phyloP scores from a whole-genome alignment of 306 rosid genomes.

The Nissolia schottii region DNA sequence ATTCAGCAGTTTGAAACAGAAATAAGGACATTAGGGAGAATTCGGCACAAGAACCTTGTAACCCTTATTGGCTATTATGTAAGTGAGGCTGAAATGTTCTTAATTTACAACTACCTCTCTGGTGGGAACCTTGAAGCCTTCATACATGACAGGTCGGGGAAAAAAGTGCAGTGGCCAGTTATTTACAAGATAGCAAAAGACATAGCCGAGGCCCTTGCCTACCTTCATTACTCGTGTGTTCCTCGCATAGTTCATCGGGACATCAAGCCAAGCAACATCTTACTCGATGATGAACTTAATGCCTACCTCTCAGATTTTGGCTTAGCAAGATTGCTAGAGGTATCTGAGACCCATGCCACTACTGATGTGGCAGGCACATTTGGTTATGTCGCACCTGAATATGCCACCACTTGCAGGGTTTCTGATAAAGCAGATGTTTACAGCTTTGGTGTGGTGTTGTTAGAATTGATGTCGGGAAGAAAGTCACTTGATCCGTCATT shows the following conservation, averaged over 20 bases:
- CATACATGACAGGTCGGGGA: slow-evolving; percentile 49
- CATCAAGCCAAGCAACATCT: slow-evolving; percentile 77
- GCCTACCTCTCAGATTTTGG: slow-evolving; percentile 71
- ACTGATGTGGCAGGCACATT: slow-evolving; percentile 75
- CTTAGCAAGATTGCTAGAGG: slow-evolving; percentile 63
- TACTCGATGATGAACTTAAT: slow-evolving; percentile 55
- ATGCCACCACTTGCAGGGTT: slow-evolving; percentile 68
- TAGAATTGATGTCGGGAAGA: slow-evolving; percentile 63
- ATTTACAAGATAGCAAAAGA: slow-evolving; percentile 58
- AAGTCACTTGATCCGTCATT: slow-evolving; percentile 69
- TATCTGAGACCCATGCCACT: slow-evolving; percentile 72
- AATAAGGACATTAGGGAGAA: slow-evolving; percentile 62
- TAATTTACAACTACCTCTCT: slow-evolving; percentile 64
- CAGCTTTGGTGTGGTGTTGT: slow-evolving; percentile 65
- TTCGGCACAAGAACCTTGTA: slow-evolving; percentile 67
- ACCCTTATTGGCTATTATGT: slow-evolving; percentile 70
- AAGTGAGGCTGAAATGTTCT: slow-evolving; percentile 61
- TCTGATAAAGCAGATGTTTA: slow-evolving; percentile 70
- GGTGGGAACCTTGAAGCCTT: slow-evolving; percentile 72
- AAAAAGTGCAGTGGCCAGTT: slow-evolving; percentile 45
- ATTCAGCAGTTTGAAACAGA: slow-evolving; percentile 73
- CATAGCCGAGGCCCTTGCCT: slow-evolving; percentile 61
- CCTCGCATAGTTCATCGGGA: slow-evolving; percentile 75
- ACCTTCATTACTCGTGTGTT: slow-evolving; percentile 64
- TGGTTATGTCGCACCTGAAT: slow-evolving; percentile 79